A percentile compares a stretch with the other conserved stretches of the same genome.
phyloP scores from a whole-genome alignment of 768 basidiomycete species.

The Suillus subluteus region DNA sequence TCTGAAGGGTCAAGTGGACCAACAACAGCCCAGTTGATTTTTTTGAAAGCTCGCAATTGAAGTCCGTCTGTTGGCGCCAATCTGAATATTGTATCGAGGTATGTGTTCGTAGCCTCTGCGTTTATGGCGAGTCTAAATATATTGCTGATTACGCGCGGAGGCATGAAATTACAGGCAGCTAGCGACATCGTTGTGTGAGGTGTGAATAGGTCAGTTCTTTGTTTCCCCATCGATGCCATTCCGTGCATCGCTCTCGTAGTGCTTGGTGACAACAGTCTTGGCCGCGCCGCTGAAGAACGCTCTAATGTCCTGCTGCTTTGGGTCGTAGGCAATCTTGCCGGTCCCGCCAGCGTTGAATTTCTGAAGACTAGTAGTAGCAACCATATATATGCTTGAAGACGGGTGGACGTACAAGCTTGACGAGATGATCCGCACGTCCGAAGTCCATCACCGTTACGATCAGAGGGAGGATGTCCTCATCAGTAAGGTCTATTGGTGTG shows the following conservation, averaged over 20 bases:
- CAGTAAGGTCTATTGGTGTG: conserved; percentile 24
- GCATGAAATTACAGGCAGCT: neutral
- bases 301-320: conserved; percentile 74
- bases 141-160: neutral
- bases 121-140: neutral
- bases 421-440: conserved; percentile 59
- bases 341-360: conserved; percentile 79
- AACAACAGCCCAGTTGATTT: conserved; percentile 55
- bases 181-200: neutral
- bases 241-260: conserved; percentile 30
- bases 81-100: conserved; percentile 31
- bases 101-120: neutral
- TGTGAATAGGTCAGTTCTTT: neutral
- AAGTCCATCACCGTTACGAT: conserved; percentile 52
- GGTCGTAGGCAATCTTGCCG: conserved; percentile 70
- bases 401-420: conserved; percentile 52
- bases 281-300: conserved; percentile 62
- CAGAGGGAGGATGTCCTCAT: conserved; percentile 37
- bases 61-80: conserved; percentile 58
- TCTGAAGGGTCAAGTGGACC: conserved; percentile 50
- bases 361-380: conserved; percentile 35
- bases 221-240: conserved; percentile 26
- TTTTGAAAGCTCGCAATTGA: conserved; percentile 46
- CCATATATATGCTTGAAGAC: neutral
- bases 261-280: conserved; percentile 14